Percentiles rank a stretch among this genome's conserved stretches.
These are phyloP conservation scores for Penicillium sumatraense DNA, from an alignment of 2,329 filamentous ascomycete genomes.

Conservation along the genomic window DNA sequence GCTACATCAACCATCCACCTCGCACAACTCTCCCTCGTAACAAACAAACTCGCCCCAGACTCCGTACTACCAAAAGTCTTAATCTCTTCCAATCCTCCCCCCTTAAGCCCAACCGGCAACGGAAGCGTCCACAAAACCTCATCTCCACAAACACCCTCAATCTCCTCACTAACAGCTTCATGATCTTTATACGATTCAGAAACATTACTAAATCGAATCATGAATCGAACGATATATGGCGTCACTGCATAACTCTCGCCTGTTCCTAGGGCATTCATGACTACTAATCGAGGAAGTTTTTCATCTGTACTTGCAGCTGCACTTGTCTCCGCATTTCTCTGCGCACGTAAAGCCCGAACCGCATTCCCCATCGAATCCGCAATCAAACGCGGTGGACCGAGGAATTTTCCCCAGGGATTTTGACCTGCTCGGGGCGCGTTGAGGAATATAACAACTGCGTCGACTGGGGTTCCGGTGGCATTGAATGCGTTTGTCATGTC, in stretches of 20 bases:
- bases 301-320: background rate
- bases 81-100: slow-evolving; percentile 6
- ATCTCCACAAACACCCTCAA: slow-evolving; percentile 17
- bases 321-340: background rate
- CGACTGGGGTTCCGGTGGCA: slow-evolving; percentile 5
- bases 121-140: slow-evolving; percentile 19
- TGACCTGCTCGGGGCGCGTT: slow-evolving; percentile 10
- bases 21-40: slow-evolving; percentile 21
- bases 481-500: slow-evolving; percentile 36
- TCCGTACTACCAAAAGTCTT: slow-evolving; percentile 15
- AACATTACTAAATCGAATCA: slow-evolving; percentile 20
- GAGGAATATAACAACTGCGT: slow-evolving; percentile 12
- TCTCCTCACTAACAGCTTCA: slow-evolving; percentile 15
- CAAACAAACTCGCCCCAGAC: slow-evolving; percentile 5
- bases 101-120: slow-evolving; percentile 10
- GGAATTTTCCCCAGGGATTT: slow-evolving; percentile 20
- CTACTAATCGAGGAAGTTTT: slow-evolving; percentile 11
- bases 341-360: slow-evolving; percentile 6
- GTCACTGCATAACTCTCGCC: slow-evolving; percentile 11
- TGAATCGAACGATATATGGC: slow-evolving; percentile 16
- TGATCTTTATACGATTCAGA: slow-evolving; percentile 20
- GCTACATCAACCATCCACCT: slow-evolving; percentile 21
- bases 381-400: slow-evolving; percentile 19
- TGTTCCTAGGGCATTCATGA: slow-evolving; percentile 17
- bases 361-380: slow-evolving; percentile 15